These are phyloP conservation scores for Chlorella sp. DNA, from an alignment of 139 green algal species.

Conservation along the genomic window DNA sequence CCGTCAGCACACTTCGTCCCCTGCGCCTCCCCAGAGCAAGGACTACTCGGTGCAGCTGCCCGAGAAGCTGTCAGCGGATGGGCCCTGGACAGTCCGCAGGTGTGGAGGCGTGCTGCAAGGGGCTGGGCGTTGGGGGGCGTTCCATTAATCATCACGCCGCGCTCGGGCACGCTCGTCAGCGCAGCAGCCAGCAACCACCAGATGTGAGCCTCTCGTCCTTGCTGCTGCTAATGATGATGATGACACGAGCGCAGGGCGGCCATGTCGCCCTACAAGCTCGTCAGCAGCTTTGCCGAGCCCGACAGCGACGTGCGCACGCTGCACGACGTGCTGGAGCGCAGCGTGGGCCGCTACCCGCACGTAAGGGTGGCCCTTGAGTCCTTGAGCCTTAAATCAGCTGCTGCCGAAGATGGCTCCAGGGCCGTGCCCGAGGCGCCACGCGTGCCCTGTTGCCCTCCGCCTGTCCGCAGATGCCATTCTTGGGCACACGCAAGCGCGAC, in stretches of 20 bases:
- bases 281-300: slow-evolving; percentile 65
- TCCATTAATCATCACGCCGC: too few species aligned
- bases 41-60: slow-evolving; percentile 42
- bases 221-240: background rate
- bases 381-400: too few species aligned
- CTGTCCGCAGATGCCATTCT: slow-evolving; percentile 43
- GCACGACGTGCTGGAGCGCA: slow-evolving; percentile 84
- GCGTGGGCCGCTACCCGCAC: slow-evolving; percentile 54
- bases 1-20: too few species aligned
- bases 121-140: too few species aligned
- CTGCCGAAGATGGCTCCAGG: too few species aligned
- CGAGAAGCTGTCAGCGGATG: slow-evolving; percentile 61
- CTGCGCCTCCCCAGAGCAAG: too few species aligned
- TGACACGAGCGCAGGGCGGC: slow-evolving; percentile 40
- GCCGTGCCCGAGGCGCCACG: too few species aligned
- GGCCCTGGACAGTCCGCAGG: slow-evolving; percentile 74
- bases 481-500: slow-evolving; percentile 48
- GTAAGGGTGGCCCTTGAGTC: too few species aligned
- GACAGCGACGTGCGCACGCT: slow-evolving; percentile 80
- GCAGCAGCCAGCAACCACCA: background rate
- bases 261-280: slow-evolving; percentile 59
- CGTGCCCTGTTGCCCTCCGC: too few species aligned
- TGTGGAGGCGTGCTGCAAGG: background rate
- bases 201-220: background rate
- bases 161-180: too few species aligned